Percentiles rank a stretch among this genome's conserved stretches.
phyloP scores from a whole-genome alignment of 2,329 filamentous ascomycete species.

The Penicillium brasilianum region DNA sequence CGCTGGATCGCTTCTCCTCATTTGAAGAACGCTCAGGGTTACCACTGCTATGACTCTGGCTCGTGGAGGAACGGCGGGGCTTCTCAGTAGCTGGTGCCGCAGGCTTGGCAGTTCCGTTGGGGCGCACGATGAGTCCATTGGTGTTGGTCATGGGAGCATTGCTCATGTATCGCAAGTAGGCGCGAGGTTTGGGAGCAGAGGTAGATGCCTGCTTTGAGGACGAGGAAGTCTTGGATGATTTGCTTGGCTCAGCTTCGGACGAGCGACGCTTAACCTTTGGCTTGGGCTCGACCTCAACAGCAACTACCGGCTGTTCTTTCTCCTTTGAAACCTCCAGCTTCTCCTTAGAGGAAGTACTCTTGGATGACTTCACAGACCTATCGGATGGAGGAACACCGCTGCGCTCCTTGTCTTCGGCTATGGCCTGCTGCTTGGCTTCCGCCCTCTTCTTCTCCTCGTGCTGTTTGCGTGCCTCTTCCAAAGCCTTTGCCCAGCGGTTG shows the following conservation, averaged over 20 bases:
- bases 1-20: constrained; percentile 33
- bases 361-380: constrained; percentile 21
- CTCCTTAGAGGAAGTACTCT: constrained; percentile 21
- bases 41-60: constrained; percentile 35
- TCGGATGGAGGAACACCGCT: constrained; percentile 23
- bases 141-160: constrained; percentile 47
- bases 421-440: constrained; percentile 28
- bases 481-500: constrained; percentile 41
- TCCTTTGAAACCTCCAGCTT: constrained; percentile 9
- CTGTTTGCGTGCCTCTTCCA: constrained; percentile 44
- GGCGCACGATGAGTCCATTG: constrained; percentile 44
- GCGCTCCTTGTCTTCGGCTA: constrained; percentile 29
- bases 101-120: constrained; percentile 42
- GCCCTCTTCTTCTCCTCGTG: constrained; percentile 41
- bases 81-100: constrained; percentile 37
- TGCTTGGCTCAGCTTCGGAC: constrained; percentile 27
- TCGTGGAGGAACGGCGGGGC: constrained; percentile 38
- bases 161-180: constrained; percentile 45
- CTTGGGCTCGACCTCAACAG: background rate
- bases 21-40: constrained; percentile 26
- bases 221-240: constrained; percentile 29
- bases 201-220: constrained; percentile 36
- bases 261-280: constrained; percentile 22
- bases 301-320: constrained; percentile 15
- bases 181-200: constrained; percentile 27